phyloP scores from a whole-genome alignment of 805 yeast genomes.

The Zygotorulaspora danielsina region DNA sequence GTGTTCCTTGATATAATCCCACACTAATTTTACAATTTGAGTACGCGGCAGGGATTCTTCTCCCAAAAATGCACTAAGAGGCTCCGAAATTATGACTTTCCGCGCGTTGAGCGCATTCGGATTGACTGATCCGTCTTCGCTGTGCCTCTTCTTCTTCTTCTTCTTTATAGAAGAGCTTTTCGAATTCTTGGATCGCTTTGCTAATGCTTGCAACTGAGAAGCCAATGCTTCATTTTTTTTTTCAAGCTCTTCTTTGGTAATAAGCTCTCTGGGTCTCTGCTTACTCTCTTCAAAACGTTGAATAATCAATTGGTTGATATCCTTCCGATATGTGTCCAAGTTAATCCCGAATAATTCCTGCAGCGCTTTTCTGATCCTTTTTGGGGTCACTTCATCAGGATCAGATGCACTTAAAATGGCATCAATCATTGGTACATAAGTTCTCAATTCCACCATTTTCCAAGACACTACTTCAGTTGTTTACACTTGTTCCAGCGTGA shows the following conservation, averaged over 20 bases:
- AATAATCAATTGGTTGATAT: conserved; percentile 56
- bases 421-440: conserved; percentile 61
- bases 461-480: not conserved
- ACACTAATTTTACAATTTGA: conserved; percentile 61
- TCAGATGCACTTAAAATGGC: conserved; percentile 72
- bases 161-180: conserved; percentile 13
- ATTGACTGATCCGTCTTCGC: not conserved
- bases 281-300: conserved; percentile 50
- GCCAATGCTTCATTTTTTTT: conserved; percentile 52
- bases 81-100: conserved; percentile 48
- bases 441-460: conserved; percentile 23
- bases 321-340: conserved; percentile 48
- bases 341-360: conserved; percentile 62
- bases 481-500: not conserved
- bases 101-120: conserved; percentile 36
- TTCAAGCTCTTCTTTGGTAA: conserved; percentile 39
- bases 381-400: conserved; percentile 64
- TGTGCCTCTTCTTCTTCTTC: conserved; percentile 12
- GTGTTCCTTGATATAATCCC: conserved; percentile 65
- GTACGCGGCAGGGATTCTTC: conserved; percentile 52
- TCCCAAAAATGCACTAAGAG: conserved; percentile 48
- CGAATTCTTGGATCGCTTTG: conserved; percentile 9
- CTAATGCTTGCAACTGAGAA: conserved; percentile 39
- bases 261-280: conserved; percentile 31
- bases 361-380: conserved; percentile 65